Percentiles rank a stretch among this genome's conserved stretches.
Conservation (phyloP, 2,329 filamentous ascomycete genomes). For the Trichoderma afroharzianum region DNA sequence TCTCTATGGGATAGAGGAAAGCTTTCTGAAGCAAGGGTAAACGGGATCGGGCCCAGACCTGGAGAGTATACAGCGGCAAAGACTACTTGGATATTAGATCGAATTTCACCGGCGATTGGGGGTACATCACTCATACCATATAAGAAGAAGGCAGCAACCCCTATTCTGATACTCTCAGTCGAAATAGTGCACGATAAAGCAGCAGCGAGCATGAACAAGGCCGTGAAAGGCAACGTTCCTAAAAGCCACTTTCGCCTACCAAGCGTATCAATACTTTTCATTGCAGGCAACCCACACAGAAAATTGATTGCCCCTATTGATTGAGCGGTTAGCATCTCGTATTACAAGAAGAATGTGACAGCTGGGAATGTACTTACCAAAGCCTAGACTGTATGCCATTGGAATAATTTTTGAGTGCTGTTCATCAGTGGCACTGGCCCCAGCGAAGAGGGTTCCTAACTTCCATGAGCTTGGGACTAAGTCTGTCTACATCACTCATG, state of each 20-base stretch:
- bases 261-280: constrained; percentile 33
- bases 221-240: constrained; percentile 42
- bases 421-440: constrained; percentile 22
- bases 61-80: constrained; percentile 43
- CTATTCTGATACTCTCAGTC: constrained; percentile 22
- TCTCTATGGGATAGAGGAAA: constrained; percentile 49
- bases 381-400: constrained; percentile 32
- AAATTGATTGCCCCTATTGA: constrained; percentile 38
- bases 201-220: constrained; percentile 38
- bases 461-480: background rate
- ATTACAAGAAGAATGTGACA: too few relatives aligned
- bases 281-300: constrained; percentile 38
- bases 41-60: constrained; percentile 44
- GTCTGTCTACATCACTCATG: too few relatives aligned
- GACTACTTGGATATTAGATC: constrained; percentile 24
- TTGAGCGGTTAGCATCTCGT: background rate
- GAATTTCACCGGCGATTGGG: too few relatives aligned
- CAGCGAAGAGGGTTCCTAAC: constrained; percentile 25
- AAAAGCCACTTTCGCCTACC: constrained; percentile 43
- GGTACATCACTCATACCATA: constrained; percentile 23
- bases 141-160: constrained; percentile 36
- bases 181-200: constrained; percentile 33
- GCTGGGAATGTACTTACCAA: constrained; percentile 23
- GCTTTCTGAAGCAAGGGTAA: constrained; percentile 48
- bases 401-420: constrained; percentile 18